Conservation (phyloP, 2,329 filamentous ascomycete genomes). For the Tolypocladium guangdongense region DNA sequence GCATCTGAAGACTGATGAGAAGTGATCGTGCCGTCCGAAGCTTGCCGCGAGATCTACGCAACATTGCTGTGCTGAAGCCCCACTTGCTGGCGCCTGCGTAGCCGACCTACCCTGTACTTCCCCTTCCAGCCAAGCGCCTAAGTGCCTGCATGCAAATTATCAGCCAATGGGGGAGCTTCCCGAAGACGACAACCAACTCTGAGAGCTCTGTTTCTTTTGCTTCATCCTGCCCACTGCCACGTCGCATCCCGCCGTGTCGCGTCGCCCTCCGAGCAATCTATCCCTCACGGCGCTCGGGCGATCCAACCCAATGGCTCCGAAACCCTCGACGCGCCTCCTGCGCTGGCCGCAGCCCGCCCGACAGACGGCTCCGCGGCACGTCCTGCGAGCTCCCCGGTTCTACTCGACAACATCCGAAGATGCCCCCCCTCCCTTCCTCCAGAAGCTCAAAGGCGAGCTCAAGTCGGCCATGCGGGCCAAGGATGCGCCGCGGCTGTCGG, state of each 20-base stretch:
- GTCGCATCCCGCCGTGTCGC: not conserved
- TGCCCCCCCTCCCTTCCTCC: slow-evolving; percentile 34
- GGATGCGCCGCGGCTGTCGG: slow-evolving; percentile 52
- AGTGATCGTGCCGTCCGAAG: not conserved
- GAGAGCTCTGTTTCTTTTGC: not conserved
- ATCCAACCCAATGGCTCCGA: not conserved
- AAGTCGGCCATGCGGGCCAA: slow-evolving; percentile 57
- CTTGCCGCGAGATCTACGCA: not conserved
- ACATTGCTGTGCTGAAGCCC: not conserved
- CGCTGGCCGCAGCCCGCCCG: not conserved
- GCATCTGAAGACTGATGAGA: not conserved
- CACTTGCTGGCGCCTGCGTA: not conserved
- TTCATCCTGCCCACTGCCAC: not conserved
- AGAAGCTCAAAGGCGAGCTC: slow-evolving; percentile 48
- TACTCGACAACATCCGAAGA: slow-evolving; percentile 24
- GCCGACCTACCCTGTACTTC: not conserved
- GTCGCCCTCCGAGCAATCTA: not conserved
- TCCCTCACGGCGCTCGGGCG: not conserved
- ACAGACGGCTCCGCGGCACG: not conserved
- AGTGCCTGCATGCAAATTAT: not conserved
- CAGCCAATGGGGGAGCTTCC: not conserved
- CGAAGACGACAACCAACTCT: not conserved
- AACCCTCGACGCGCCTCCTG: not conserved
- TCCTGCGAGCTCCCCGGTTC: slow-evolving; percentile 8
- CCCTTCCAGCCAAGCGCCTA: not conserved